Evolutionary conservation across 2,329 filamentous ascomycete species (phyloP).

Genomic region (Sclerotinia glacialis): DNA sequence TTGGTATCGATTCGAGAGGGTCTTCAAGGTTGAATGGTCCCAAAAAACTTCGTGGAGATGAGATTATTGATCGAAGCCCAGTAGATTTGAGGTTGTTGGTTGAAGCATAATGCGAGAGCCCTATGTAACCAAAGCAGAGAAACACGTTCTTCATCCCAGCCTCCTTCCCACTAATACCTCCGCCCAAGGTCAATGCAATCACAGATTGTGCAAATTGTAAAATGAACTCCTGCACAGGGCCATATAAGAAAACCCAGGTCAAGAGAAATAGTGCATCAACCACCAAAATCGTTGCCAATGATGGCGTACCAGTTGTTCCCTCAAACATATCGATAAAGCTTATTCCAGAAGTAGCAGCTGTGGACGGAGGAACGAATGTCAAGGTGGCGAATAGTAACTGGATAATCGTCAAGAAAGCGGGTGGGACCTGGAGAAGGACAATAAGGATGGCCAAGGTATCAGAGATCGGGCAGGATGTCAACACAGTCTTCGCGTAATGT

Average conservation of each 20-base stretch:
- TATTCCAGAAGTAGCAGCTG: constrained; percentile 64
- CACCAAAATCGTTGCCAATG: constrained; percentile 76
- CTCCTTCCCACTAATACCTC: constrained; percentile 67
- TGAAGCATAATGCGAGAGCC: constrained; percentile 36
- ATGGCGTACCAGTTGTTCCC: constrained; percentile 79
- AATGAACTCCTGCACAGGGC: constrained; percentile 80
- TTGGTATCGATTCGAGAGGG: constrained; percentile 46
- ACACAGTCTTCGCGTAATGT: constrained; percentile 78
- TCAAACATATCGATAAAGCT: constrained; percentile 91
- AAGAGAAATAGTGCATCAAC: constrained; percentile 81
- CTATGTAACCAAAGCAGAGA: constrained; percentile 67
- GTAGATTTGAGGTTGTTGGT: constrained; percentile 34
- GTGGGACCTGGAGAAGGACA: constrained; percentile 87
- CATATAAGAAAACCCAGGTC: constrained; percentile 85
- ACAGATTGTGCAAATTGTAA: constrained; percentile 90
- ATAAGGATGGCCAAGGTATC: constrained; percentile 97
- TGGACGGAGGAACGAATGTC: constrained; percentile 84
- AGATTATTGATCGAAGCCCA: constrained; percentile 35
- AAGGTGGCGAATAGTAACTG: constrained; percentile 90
- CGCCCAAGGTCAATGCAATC: constrained; percentile 85
- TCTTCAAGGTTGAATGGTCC: constrained; percentile 43
- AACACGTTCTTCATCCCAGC: constrained; percentile 70
- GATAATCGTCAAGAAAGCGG: constrained; percentile 81
- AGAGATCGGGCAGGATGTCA: constrained; percentile 84
- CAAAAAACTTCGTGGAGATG: constrained; percentile 32